Percentiles rank a stretch among this genome's conserved stretches.
These are phyloP conservation scores for Gilbertella persicaria DNA, from an alignment of 371 early-diverging fungal genomes.

Conservation along the genomic window DNA sequence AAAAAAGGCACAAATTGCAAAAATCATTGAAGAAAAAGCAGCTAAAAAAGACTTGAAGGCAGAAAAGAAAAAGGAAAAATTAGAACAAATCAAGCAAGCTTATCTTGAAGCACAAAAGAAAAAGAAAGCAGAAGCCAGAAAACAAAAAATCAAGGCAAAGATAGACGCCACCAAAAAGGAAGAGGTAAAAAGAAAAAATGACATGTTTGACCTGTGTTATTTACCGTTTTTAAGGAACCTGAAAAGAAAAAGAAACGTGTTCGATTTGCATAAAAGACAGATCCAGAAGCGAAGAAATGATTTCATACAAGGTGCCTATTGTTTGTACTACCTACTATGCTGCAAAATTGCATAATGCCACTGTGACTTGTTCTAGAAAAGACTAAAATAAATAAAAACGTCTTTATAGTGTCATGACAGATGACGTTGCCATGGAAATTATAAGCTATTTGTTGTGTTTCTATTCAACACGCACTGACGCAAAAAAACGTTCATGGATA, in stretches of 20 bases:
- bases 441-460: too few species aligned
- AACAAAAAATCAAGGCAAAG: slow-evolving; percentile 15
- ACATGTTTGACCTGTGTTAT: not conserved
- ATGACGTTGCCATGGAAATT: too few species aligned
- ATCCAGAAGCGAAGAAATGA: not conserved
- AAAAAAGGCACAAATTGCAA: slow-evolving; percentile 18
- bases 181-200: not conserved
- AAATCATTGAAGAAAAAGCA: slow-evolving; percentile 24
- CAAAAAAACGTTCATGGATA: not conserved
- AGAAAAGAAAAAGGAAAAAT: slow-evolving; percentile 18
- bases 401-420: too few species aligned
- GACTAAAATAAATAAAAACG: too few species aligned
- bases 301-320: not conserved
- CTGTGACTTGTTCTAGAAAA: too few species aligned
- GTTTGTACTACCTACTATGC: too few species aligned
- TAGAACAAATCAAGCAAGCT: slow-evolving; percentile 23
- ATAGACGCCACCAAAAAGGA: slow-evolving; percentile 12
- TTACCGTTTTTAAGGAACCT: slow-evolving; percentile 20
- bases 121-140: slow-evolving; percentile 22
- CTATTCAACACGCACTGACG: not conserved
- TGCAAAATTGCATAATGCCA: too few species aligned
- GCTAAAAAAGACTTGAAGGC: slow-evolving; percentile 17
- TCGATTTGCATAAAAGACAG: slow-evolving; percentile 24
- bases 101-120: slow-evolving; percentile 22
- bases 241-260: slow-evolving; percentile 17